Evolutionary conservation across 2,329 filamentous ascomycete species (phyloP).

Genomic region (Ophiostoma novo-ulmi): DNA sequence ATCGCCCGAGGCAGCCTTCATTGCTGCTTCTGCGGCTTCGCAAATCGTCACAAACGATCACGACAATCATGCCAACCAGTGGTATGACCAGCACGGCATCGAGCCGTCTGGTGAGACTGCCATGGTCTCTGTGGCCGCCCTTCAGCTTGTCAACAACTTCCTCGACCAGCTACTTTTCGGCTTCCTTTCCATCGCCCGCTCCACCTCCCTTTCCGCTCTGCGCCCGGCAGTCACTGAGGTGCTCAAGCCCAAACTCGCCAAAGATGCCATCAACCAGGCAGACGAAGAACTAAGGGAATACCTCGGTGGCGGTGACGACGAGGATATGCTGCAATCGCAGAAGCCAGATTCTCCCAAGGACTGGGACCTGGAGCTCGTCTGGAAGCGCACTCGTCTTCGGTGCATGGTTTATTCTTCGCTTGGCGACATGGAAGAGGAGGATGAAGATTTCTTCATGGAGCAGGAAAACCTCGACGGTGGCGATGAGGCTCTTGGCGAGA

Average conservation of each 20-base stretch:
- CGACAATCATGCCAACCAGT: constrained; percentile 65
- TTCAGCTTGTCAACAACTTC: constrained; percentile 82
- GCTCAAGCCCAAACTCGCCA: constrained; percentile 81
- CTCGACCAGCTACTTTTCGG: constrained; percentile 90
- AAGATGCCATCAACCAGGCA: constrained; percentile 46
- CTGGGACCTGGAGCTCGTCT: constrained; percentile 89
- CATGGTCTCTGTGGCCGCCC: constrained; percentile 64
- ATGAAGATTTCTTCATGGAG: constrained; percentile 84
- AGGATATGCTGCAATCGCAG: constrained; percentile 58
- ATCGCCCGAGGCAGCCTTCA: constrained; percentile 76
- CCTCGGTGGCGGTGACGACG: constrained; percentile 71
- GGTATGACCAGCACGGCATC: constrained; percentile 64
- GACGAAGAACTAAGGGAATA: constrained; percentile 66
- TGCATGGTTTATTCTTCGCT: constrained; percentile 98
- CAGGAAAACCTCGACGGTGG: constrained; percentile 65
- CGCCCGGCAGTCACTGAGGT: constrained; percentile 81
- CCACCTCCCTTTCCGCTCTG: constrained; percentile 68
- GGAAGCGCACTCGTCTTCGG: constrained; percentile 86
- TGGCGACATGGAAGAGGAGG: constrained; percentile 95
- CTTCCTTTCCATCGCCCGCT: constrained; percentile 73
- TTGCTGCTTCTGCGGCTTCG: constrained; percentile 79
- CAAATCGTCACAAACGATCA: constrained; percentile 89
- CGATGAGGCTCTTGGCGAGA: constrained; percentile 56
- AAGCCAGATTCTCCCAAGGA: constrained; percentile 50
- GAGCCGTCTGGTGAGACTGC: constrained; percentile 63